Evolutionary conservation across 1,284 basidiomycete genomes (phyloP).

Genomic region (Rhodofomes roseus): DNA sequence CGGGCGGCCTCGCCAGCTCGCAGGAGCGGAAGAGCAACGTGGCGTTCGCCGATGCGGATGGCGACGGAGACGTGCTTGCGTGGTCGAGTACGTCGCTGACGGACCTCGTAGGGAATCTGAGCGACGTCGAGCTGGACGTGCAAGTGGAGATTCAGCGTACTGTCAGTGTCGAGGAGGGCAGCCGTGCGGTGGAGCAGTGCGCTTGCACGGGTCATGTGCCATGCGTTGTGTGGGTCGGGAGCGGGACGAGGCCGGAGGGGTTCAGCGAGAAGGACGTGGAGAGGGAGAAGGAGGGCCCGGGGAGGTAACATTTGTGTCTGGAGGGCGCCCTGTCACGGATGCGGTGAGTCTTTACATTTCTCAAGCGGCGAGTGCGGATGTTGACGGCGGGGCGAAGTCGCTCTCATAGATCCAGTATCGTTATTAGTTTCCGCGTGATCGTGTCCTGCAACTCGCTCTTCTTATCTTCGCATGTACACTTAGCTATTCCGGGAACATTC

Average conservation of each 20-base stretch:
- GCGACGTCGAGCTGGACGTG: constrained; percentile 13
- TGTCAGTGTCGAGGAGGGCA: constrained; percentile 13
- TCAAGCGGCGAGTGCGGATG: no score
- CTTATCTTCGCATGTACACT: no score
- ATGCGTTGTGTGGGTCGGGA: constrained; percentile 1
- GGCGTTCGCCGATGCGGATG: not conserved
- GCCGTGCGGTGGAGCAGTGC: not conserved
- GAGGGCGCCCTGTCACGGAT: no score
- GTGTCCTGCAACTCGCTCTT: no score
- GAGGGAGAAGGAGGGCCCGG: not conserved
- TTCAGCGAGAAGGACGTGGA: not conserved
- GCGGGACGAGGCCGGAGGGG: not conserved
- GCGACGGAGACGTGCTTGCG: not conserved
- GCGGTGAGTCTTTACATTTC: not conserved
- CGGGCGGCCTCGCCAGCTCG: not conserved
- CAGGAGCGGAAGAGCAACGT: not conserved
- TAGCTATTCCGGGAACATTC: no score
- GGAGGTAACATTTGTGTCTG: not conserved
- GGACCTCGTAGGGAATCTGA: constrained; percentile 4
- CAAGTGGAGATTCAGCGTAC: constrained; percentile 19
- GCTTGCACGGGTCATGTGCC: not conserved
- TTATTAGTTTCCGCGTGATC: not conserved
- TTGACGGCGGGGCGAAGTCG: not conserved
- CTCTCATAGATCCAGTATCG: not conserved
- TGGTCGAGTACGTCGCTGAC: not conserved